Evolutionary conservation across 2,329 filamentous ascomycete genomes (phyloP).

Genomic region (Aspergillus intermedius): DNA sequence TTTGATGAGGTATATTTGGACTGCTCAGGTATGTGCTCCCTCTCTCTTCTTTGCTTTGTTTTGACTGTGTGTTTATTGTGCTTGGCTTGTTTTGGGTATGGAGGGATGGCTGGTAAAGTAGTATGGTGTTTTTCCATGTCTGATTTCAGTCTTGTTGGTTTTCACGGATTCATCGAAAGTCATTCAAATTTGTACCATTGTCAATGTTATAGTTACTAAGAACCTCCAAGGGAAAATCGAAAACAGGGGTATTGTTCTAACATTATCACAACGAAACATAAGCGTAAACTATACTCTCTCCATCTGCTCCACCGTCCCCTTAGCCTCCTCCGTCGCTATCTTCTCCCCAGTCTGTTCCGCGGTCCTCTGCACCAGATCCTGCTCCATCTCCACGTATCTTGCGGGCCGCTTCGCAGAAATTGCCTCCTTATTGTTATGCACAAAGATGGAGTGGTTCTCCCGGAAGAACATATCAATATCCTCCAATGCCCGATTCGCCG

Average conservation of each 20-base stretch:
- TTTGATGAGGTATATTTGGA: too few species aligned
- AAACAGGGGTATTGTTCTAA: not conserved
- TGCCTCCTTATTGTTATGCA: conserved; percentile 6
- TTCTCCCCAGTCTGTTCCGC: not conserved
- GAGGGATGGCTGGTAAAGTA: too few species aligned
- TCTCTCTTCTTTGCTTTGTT: not conserved
- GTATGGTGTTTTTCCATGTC: too few species aligned
- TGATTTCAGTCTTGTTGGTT: too few species aligned
- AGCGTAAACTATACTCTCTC: not conserved
- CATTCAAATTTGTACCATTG: too few species aligned
- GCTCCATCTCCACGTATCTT: conserved; percentile 8
- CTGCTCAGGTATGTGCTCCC: too few species aligned
- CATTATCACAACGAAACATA: not conserved
- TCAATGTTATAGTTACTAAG: too few species aligned
- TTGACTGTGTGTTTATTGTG: too few species aligned
- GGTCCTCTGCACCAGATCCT: conserved; percentile 3
- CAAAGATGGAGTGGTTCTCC: conserved; percentile 7
- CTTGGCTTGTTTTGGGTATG: too few species aligned
- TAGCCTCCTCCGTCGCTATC: not conserved
- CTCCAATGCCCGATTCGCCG: conserved; percentile 23
- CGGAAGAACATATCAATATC: conserved; percentile 28
- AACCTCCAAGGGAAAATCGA: not conserved
- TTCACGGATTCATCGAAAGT: too few species aligned
- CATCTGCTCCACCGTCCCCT: not conserved
- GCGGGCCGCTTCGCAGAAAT: conserved; percentile 3